These are phyloP conservation scores for Linnemannia exigua DNA, from an alignment of 192 early-diverging fungal species.

Conservation along the genomic window DNA sequence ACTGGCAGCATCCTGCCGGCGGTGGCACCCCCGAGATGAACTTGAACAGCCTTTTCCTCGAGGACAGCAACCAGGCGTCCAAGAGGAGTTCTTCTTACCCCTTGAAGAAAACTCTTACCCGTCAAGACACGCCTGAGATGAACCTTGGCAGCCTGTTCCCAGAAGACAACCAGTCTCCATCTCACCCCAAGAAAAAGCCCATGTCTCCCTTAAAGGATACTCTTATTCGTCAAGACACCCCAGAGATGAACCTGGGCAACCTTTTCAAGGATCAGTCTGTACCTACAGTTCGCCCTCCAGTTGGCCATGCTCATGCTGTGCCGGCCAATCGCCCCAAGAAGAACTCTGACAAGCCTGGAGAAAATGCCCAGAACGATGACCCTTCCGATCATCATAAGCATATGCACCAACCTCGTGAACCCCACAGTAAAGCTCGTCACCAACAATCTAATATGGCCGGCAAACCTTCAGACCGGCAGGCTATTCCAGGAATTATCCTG, in stretches of 20 bases:
- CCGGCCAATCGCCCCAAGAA: not conserved
- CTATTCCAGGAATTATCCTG: constrained; percentile 18
- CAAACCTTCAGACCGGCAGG: too few species aligned
- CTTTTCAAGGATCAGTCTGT: not conserved
- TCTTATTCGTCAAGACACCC: not conserved
- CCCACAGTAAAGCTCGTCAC: not conserved
- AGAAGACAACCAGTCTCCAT: not conserved
- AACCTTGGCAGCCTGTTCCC: constrained; percentile 1
- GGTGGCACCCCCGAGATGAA: not conserved
- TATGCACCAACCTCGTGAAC: not conserved
- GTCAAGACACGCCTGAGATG: constrained; percentile 4
- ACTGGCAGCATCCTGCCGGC: too few species aligned
- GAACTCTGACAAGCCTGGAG: not conserved
- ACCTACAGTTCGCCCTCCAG: not conserved
- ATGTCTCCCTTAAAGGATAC: not conserved
- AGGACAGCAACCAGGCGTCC: not conserved
- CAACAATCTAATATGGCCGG: not conserved
- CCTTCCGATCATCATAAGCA: not conserved
- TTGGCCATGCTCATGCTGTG: not conserved
- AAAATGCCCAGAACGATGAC: not conserved
- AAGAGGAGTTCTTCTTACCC: not conserved
- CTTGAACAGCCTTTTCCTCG: too few species aligned
- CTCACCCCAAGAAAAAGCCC: not conserved
- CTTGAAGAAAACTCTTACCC: not conserved
- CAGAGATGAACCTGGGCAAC: not conserved